These are phyloP conservation scores for Xylariomycetidae sp. DNA, from an alignment of 2,329 filamentous ascomycete genomes.

Conservation along the genomic window DNA sequence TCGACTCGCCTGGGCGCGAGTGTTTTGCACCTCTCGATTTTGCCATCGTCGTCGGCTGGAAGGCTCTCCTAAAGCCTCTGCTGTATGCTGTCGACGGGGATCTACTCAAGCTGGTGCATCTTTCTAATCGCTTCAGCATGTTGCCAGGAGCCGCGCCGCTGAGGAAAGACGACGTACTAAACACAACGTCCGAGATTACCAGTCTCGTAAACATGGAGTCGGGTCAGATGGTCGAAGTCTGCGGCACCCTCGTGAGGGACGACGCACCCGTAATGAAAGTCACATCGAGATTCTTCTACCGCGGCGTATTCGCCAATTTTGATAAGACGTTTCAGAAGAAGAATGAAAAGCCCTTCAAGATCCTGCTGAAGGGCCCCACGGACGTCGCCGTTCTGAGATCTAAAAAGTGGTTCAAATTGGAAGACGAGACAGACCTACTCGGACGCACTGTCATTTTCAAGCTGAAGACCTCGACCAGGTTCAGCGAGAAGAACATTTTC, in stretches of 20 bases:
- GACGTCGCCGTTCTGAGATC: slow-evolving; percentile 88
- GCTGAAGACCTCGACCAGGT: slow-evolving; percentile 79
- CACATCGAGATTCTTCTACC: slow-evolving; percentile 94
- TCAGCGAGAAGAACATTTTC: slow-evolving; percentile 88
- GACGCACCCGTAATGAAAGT: no score
- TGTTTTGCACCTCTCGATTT: no score
- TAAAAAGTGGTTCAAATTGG: slow-evolving; percentile 93
- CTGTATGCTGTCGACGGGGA: slow-evolving; percentile 88
- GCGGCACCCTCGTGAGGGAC: no score
- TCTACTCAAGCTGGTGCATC: slow-evolving; percentile 85
- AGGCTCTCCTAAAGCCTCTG: no score
- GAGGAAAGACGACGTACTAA: no score
- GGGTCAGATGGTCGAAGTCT: no score
- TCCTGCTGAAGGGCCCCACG: slow-evolving; percentile 77
- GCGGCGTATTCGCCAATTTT: slow-evolving; percentile 82
- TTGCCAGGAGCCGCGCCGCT: no score
- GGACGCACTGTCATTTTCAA: slow-evolving; percentile 92
- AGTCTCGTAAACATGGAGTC: no score
- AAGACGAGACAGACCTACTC: slow-evolving; percentile 76
- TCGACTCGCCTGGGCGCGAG: no score
- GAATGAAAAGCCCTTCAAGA: slow-evolving; percentile 83
- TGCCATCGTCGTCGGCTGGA: no score
- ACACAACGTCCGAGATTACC: no score
- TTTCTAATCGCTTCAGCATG: no score
- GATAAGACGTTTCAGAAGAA: slow-evolving; percentile 98